Evolutionary conservation across 257 asterid genomes (phyloP).

Genomic region (Rubia yunnanensis): DNA sequence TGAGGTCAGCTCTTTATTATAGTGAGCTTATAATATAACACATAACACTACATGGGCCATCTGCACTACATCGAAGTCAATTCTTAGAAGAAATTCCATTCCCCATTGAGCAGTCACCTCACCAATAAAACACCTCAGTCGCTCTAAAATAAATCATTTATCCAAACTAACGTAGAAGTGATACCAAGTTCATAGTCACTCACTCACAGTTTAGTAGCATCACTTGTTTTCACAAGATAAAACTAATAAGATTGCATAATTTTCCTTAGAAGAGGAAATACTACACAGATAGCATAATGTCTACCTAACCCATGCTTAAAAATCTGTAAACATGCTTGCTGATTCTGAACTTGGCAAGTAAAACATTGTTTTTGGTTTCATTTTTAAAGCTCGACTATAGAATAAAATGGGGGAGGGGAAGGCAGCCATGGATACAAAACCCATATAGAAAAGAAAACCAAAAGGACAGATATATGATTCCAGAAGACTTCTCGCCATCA

Average conservation of each 20-base stretch:
- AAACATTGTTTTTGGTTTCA: neutral
- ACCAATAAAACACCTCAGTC: neutral
- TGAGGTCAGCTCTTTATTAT: conserved; percentile 5
- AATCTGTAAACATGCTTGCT: neutral
- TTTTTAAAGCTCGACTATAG: neutral
- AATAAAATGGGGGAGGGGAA: neutral
- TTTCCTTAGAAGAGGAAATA: too few species aligned
- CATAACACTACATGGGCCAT: neutral
- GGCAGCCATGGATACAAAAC: neutral
- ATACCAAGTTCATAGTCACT: neutral
- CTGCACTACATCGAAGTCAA: neutral
- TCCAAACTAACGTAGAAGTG: neutral
- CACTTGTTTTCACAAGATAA: neutral
- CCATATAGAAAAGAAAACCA: neutral
- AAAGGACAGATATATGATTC: neutral
- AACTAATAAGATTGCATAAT: too few species aligned
- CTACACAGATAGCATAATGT: too few species aligned
- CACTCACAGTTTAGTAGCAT: neutral
- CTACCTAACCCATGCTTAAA: too few species aligned
- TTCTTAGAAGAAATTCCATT: neutral
- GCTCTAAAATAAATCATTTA: too few species aligned
- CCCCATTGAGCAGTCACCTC: neutral
- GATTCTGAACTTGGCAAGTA: neutral
- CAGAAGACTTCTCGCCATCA: neutral
- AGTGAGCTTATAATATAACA: neutral